Evolutionary conservation across 257 asterid genomes (phyloP).

Genomic region (Paraleonurus japonicus): DNA sequence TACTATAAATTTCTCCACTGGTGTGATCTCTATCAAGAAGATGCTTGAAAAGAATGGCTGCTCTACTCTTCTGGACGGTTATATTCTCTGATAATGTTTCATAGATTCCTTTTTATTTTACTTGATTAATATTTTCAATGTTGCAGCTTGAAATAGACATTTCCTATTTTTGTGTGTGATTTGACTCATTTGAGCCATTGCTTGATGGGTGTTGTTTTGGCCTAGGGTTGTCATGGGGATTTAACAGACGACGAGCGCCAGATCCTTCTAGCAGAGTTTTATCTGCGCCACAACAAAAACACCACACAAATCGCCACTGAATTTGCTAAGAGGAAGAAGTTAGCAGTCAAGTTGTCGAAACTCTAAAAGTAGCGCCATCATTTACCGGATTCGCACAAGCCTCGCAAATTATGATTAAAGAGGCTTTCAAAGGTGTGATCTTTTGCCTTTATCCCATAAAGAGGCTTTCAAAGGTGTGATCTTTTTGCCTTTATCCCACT

Average conservation of each 20-base stretch:
- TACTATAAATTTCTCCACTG: no score
- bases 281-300: conserved; percentile 71
- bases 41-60: no score
- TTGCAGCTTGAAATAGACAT: no score
- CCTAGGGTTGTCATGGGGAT: conserved; percentile 90
- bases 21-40: no score
- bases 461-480: no score
- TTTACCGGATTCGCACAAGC: neutral
- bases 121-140: no score
- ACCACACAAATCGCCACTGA: conserved; percentile 62
- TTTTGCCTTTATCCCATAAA: neutral
- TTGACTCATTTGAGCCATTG: neutral
- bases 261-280: conserved; percentile 87
- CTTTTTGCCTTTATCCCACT: no score
- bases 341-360: conserved; percentile 36
- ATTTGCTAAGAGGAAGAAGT: conserved; percentile 66
- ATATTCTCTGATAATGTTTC: no score
- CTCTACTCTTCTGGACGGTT: no score
- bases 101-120: no score
- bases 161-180: no score
- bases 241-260: conserved; percentile 60
- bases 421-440: conserved; percentile 4
- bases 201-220: conserved; percentile 10
- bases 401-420: conserved; percentile 4
- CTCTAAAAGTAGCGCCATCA: conserved; percentile 28